Evolutionary conservation across 148 eudicot genomes (phyloP).

Genomic region (Limonium bicolor): DNA sequence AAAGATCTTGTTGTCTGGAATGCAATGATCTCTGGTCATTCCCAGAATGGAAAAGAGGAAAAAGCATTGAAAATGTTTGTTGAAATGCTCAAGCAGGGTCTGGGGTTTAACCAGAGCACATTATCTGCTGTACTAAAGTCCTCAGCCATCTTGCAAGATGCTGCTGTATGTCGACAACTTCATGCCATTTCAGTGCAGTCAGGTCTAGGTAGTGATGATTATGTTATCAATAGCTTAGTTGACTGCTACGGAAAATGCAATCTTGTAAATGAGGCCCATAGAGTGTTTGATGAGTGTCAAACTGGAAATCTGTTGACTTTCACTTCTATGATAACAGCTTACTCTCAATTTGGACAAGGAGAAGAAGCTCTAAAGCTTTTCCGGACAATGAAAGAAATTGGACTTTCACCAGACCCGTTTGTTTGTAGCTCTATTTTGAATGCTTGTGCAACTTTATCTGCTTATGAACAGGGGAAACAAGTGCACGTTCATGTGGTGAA

Average conservation of each 20-base stretch:
- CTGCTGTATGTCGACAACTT: slow-evolving; percentile 24
- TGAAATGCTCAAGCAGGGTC: slow-evolving; percentile 25
- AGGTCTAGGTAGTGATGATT: slow-evolving; percentile 34
- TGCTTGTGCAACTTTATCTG: slow-evolving; percentile 58
- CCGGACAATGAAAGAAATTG: slow-evolving; percentile 24
- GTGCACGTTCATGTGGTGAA: slow-evolving; percentile 49
- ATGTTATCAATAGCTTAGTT: slow-evolving; percentile 43
- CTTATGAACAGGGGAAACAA: slow-evolving; percentile 68
- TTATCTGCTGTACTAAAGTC: slow-evolving; percentile 43
- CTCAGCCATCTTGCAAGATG: slow-evolving; percentile 25
- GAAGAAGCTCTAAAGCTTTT: slow-evolving; percentile 58
- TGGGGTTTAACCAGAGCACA: slow-evolving; percentile 47
- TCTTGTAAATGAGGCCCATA: slow-evolving; percentile 23
- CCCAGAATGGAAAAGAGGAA: slow-evolving; percentile 25
- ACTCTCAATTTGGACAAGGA: slow-evolving; percentile 60
- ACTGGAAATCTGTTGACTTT: slow-evolving; percentile 37
- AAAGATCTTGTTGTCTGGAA: slow-evolving; percentile 46
- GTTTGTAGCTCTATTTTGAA: slow-evolving; percentile 53
- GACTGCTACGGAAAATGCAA: slow-evolving; percentile 56
- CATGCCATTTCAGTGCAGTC: slow-evolving; percentile 41
- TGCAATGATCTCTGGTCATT: slow-evolving; percentile 49
- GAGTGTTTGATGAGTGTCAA: slow-evolving; percentile 30
- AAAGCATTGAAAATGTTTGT: slow-evolving; percentile 30
- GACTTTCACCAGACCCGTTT: slow-evolving; percentile 43
- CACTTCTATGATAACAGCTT: slow-evolving; percentile 55